These are phyloP conservation scores for Prototheca wickerhamii DNA, from an alignment of 163 green algal species.

Conservation along the genomic window DNA sequence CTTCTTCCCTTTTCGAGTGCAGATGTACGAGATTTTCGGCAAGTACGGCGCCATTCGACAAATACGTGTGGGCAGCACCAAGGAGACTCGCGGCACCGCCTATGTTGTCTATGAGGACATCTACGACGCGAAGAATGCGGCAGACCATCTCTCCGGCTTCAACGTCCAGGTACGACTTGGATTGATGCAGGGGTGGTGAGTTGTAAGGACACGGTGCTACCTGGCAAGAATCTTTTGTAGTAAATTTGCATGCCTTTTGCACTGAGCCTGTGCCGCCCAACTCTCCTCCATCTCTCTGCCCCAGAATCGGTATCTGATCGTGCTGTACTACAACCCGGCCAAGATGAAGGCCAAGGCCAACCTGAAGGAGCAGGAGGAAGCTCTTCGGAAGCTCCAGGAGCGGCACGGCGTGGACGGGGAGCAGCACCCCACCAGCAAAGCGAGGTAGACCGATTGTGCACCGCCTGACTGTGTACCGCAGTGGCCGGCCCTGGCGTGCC, in stretches of 20 bases:
- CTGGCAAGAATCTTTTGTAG: too few species aligned
- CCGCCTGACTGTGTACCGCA: too few species aligned
- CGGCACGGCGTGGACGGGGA: slow-evolving; percentile 85
- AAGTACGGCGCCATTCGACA: slow-evolving; percentile 89
- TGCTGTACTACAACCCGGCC: slow-evolving; percentile 83
- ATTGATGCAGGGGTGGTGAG: not conserved
- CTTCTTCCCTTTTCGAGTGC: not conserved
- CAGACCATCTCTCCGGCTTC: slow-evolving; percentile 80
- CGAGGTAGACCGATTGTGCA: too few species aligned
- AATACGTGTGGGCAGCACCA: slow-evolving; percentile 72
- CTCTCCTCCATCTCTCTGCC: not conserved
- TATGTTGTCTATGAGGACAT: slow-evolving; percentile 98
- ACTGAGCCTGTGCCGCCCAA: too few species aligned
- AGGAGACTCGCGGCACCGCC: slow-evolving; percentile 90
- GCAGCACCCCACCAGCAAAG: slow-evolving; percentile 22
- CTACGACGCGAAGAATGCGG: slow-evolving; percentile 87
- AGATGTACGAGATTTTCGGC: slow-evolving; percentile 89
- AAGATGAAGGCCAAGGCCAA: slow-evolving; percentile 71
- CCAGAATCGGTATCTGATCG: slow-evolving; percentile 76
- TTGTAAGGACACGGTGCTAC: not conserved
- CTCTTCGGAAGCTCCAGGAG: slow-evolving; percentile 74
- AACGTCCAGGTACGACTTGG: slow-evolving; percentile 65
- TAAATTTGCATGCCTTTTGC: too few species aligned
- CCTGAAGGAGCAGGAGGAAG: slow-evolving; percentile 83
- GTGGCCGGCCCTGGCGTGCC: too few species aligned